phyloP scores from a whole-genome alignment of 2,329 filamentous ascomycete species.

The Raffaelea arxii region DNA sequence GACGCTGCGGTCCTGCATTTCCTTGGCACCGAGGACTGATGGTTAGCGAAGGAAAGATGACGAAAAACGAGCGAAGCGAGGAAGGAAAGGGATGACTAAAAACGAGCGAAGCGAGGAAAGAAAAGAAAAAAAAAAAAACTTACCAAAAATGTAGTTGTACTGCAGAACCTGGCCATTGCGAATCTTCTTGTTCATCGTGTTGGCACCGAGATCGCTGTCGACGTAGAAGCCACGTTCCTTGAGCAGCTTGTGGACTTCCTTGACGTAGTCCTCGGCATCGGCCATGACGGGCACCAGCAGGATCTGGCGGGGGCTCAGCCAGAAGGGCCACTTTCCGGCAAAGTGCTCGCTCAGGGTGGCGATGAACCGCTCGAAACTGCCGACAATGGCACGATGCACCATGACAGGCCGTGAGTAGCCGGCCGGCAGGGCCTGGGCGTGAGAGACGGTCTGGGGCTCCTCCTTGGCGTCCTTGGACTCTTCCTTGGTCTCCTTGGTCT shows the following conservation, averaged over 20 bases:
- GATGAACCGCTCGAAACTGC: constrained; percentile 52
- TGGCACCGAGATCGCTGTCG: constrained; percentile 62
- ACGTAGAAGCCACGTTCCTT: constrained; percentile 59
- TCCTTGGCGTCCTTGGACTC: constrained; percentile 5
- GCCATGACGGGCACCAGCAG: constrained; percentile 70
- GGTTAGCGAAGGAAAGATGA: background rate
- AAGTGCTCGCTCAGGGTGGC: constrained; percentile 78
- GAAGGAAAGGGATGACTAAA: background rate
- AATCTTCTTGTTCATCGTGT: constrained; percentile 86
- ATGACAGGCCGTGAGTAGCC: constrained; percentile 76
- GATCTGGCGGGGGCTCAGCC: constrained; percentile 76
- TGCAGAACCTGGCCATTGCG: constrained; percentile 69
- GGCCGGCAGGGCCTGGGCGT: constrained; percentile 44
- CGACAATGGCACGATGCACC: constrained; percentile 78
- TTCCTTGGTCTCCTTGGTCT: too few species aligned
- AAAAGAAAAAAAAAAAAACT: constrained; percentile 14
- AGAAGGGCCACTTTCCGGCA: constrained; percentile 82
- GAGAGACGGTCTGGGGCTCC: constrained; percentile 15
- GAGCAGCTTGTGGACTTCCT: constrained; percentile 62
- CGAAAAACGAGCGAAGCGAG: background rate
- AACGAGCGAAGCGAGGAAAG: too few species aligned
- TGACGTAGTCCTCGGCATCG: constrained; percentile 60
- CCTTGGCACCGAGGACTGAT: constrained; percentile 15
- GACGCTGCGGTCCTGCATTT: constrained; percentile 16
- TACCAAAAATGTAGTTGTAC: constrained; percentile 76